Percentiles rank a stretch among this genome's conserved stretches.
phyloP scores from a whole-genome alignment of 768 basidiomycete species.

The Trametes cubensis region DNA sequence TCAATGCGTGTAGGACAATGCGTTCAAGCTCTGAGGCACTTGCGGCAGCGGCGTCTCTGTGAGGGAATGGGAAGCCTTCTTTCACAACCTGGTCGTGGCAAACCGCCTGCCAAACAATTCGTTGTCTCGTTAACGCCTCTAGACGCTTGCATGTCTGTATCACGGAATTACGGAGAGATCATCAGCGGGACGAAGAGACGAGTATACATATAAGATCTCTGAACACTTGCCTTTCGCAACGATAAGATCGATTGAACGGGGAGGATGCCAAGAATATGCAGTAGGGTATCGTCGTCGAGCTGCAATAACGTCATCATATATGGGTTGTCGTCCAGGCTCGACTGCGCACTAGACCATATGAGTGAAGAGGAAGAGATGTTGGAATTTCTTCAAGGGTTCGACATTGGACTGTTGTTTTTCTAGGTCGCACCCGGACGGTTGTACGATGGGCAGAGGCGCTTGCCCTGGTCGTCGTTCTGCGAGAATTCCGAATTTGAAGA shows the following conservation, averaged over 20 bases:
- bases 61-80: slow-evolving; percentile 55
- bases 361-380: too few relatives aligned
- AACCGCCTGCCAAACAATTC: slow-evolving; percentile 60
- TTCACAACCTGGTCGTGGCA: slow-evolving; percentile 47
- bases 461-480: too few relatives aligned
- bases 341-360: too few relatives aligned
- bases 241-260: slow-evolving; percentile 37
- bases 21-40: slow-evolving; percentile 48
- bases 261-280: slow-evolving; percentile 40
- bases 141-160: slow-evolving; percentile 56
- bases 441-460: too few relatives aligned
- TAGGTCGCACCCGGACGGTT: too few relatives aligned
- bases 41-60: slow-evolving; percentile 38
- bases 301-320: background rate
- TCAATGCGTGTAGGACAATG: slow-evolving; percentile 46
- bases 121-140: slow-evolving; percentile 45
- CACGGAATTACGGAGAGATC: too few relatives aligned
- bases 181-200: too few relatives aligned
- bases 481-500: too few relatives aligned
- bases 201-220: too few relatives aligned
- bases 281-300: slow-evolving; percentile 43
- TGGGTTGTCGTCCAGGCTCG: too few relatives aligned
- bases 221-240: slow-evolving; percentile 26
- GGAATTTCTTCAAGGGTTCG: too few relatives aligned
- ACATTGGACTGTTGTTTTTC: too few relatives aligned